phyloP scores from a whole-genome alignment of 192 early-diverging fungal species.

The Coemansia sp. region DNA sequence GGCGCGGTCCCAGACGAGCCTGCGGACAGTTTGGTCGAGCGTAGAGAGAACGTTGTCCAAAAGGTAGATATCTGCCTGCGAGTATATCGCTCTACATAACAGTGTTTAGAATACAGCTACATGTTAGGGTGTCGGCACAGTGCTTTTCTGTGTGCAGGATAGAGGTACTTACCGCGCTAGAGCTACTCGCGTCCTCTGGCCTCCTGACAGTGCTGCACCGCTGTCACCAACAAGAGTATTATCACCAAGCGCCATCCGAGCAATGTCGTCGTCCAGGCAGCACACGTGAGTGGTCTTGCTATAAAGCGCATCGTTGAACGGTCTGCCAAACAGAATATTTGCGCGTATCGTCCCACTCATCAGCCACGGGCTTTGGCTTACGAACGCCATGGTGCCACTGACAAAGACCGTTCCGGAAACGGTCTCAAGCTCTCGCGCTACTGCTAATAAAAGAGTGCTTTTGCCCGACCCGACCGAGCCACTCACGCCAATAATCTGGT shows the following conservation, averaged over 20 bases:
- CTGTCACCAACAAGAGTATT: conserved; percentile 54
- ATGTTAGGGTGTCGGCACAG: no score
- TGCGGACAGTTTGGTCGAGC: conserved; percentile 65
- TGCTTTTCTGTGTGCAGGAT: no score
- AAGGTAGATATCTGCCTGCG: conserved; percentile 69
- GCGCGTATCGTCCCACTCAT: conserved; percentile 66
- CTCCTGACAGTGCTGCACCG: conserved; percentile 38
- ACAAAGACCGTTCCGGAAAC: neutral
- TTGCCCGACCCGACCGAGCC: conserved; percentile 86
- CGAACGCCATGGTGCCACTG: conserved; percentile 25
- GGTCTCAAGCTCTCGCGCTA: conserved; percentile 68
- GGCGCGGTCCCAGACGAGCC: conserved; percentile 64
- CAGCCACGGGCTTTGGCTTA: conserved; percentile 58
- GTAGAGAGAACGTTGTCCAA: conserved; percentile 79
- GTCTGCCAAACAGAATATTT: conserved; percentile 67
- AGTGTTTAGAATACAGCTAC: conserved; percentile 54
- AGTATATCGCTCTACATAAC: conserved; percentile 64
- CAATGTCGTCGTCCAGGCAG: conserved; percentile 61
- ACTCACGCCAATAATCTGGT: conserved; percentile 66
- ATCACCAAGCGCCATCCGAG: conserved; percentile 56
- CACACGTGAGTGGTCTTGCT: conserved; percentile 56
- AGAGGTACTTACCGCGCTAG: conserved; percentile 52
- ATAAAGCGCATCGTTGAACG: conserved; percentile 56
- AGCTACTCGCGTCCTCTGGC: conserved; percentile 58
- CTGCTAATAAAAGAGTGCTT: conserved; percentile 65